phyloP scores from a whole-genome alignment of 345 rosid species.

The Salix exigua region DNA sequence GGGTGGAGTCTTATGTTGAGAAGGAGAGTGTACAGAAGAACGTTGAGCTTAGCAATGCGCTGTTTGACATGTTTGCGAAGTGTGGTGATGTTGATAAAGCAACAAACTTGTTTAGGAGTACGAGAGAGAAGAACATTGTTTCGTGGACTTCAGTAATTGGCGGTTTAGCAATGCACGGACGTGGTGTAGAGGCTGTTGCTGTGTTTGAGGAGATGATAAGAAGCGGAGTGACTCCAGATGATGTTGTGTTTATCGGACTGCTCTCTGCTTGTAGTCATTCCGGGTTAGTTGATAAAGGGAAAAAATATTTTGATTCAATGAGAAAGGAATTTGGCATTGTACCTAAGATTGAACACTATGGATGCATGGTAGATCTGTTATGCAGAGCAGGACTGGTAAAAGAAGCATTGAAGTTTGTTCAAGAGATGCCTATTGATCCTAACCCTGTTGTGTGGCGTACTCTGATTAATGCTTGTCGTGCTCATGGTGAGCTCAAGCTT shows the following conservation, averaged over 20 bases:
- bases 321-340: slow-evolving; percentile 7
- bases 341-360: slow-evolving; percentile 32
- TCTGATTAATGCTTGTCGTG: slow-evolving; percentile 28
- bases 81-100: slow-evolving; percentile 59
- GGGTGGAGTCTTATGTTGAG: slow-evolving; percentile 48
- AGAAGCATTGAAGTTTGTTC: slow-evolving; percentile 22
- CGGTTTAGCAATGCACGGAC: slow-evolving; percentile 58
- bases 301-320: slow-evolving; percentile 21
- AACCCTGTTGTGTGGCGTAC: slow-evolving; percentile 25
- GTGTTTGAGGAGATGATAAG: slow-evolving; percentile 48
- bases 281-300: slow-evolving; percentile 25
- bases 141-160: slow-evolving; percentile 60
- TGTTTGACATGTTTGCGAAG: slow-evolving; percentile 52
- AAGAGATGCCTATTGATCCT: slow-evolving; percentile 23
- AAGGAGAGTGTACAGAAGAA: slow-evolving; percentile 26
- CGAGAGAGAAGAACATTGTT: slow-evolving; percentile 41
- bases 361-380: slow-evolving; percentile 34
- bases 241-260: slow-evolving; percentile 17
- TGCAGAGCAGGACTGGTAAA: slow-evolving; percentile 26
- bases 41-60: slow-evolving; percentile 46
- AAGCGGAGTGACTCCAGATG: slow-evolving; percentile 18
- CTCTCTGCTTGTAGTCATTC: slow-evolving; percentile 33
- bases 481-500: slow-evolving; percentile 19
- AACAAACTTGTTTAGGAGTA: slow-evolving; percentile 39
- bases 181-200: slow-evolving; percentile 47